A percentile compares a stretch with the other conserved stretches of the same genome.
Conservation (phyloP, 1,284 basidiomycete species). For the Wolfiporia cocos region DNA sequence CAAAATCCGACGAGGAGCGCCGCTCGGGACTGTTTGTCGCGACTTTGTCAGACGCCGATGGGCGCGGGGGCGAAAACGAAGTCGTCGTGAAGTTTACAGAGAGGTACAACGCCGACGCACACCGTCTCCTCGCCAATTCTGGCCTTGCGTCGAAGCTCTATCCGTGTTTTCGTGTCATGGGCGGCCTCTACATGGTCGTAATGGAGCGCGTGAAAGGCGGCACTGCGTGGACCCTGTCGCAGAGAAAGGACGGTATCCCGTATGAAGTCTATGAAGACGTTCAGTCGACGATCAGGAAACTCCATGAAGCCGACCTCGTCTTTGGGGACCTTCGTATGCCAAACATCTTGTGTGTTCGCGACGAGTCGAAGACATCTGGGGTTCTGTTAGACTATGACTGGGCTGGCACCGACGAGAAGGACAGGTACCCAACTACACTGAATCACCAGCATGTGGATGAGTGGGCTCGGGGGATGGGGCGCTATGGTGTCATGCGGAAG, state of each 20-base stretch:
- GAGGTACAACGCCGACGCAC: neutral
- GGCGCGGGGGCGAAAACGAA: neutral
- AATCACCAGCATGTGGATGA: neutral
- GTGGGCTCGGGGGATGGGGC: neutral
- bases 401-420: neutral
- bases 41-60: neutral
- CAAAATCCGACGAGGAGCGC: neutral
- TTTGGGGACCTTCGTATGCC: neutral
- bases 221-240: neutral
- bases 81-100: neutral
- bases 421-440: neutral
- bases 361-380: neutral
- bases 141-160: neutral
- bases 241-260: neutral
- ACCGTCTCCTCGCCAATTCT: neutral
- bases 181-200: neutral
- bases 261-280: neutral
- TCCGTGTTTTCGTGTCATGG: neutral
- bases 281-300: neutral
- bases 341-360: neutral
- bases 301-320: neutral
- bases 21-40: constrained; percentile 4
- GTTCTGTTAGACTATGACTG: neutral
- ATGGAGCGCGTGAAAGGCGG: neutral
- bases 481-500: neutral